These are phyloP conservation scores for Scheffersomyces titani DNA, from an alignment of 1,139 yeast species.

Conservation along the genomic window DNA sequence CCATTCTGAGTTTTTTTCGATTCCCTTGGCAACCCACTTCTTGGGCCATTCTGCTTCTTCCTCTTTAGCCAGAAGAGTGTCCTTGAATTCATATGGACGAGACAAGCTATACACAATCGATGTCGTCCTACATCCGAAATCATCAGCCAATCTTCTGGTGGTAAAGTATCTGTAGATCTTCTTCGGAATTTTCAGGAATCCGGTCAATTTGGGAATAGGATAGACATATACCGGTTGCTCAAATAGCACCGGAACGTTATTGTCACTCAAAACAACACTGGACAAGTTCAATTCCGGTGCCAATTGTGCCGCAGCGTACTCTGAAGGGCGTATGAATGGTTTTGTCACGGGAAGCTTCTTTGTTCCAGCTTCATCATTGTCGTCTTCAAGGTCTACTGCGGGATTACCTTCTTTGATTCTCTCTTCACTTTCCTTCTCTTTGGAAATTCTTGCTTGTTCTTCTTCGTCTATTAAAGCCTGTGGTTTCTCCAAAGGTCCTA, in stretches of 20 bases:
- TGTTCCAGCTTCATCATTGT: conserved; percentile 22
- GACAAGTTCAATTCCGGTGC: conserved; percentile 60
- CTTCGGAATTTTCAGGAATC: conserved; percentile 74
- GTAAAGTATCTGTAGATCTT: conserved; percentile 80
- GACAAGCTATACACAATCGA: conserved; percentile 57
- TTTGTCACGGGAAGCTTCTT: conserved; percentile 51
- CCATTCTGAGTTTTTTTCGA: conserved; percentile 83
- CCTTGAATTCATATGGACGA: conserved; percentile 59
- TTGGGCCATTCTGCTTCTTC: conserved; percentile 94
- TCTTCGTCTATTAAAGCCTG: conserved; percentile 31
- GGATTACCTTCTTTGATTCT: conserved; percentile 13
- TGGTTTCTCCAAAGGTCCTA: conserved; percentile 86
- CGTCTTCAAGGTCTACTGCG: conserved; percentile 15
- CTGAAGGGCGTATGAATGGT: conserved; percentile 61
- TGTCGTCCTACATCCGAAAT: conserved; percentile 62
- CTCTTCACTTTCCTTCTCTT: conserved; percentile 14
- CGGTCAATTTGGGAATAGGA: conserved; percentile 73
- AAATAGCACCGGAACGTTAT: conserved; percentile 58
- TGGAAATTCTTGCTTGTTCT: conserved; percentile 21
- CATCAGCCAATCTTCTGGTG: conserved; percentile 69
- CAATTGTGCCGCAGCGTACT: conserved; percentile 53
- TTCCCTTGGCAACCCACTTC: conserved; percentile 76
- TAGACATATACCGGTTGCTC: conserved; percentile 76
- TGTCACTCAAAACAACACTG: conserved; percentile 24
- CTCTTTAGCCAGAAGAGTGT: conserved; percentile 53